Base-by-base conservation (phyloP, 306 rosid genomes). In the Ammopiptanthus mongolicus region DNA sequence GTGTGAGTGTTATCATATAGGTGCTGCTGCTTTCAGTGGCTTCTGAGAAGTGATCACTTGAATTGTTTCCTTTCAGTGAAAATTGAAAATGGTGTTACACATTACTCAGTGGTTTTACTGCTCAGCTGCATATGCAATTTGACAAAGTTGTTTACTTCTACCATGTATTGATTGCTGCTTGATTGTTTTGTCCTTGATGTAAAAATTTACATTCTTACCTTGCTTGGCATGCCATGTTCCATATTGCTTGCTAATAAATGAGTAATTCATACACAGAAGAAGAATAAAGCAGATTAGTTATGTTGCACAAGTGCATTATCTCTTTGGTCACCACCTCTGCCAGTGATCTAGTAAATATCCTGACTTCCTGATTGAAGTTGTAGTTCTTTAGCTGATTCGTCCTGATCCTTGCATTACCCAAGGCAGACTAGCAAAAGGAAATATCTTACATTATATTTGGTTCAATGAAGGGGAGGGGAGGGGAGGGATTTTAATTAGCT, bases 361-460 rank as follows among this genome's bases (percentile, higher is more conserved):
- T n/a, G n/a, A n/a, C n/a, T n/a, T n/a, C n/a, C n/a, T 25, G 65
- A 37, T 39, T 62, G 17, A 60, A 8, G 48, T 50, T 25, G 25
- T 64, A 34, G 66, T 56, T 58, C 53, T 71, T 76, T 52, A 15
- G 65, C 59, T 71, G 58, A n/a, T 46, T 28, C 10, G 33, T 62
- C 15, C 12, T 47, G 60, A 71, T 71, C 41, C 12, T 71, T 71
- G 28, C 2, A 14, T 70, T n/a, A 75, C 47, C 15, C 34, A 13
- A n/a, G 60, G 53, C 12, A 11, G 56, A 1, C 37, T 29, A 5
- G 60, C 8, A 19, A 23, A 59, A 23, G 56, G 25, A 68, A 57
- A 52, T 48, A 58, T 77, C 17, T 59, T 21, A 37, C 29, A 4
- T 22, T 5, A 2, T n/a, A n/a, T n/a, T n/a, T n/a, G n/a, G n/a